Conservation (phyloP, 176 grass and related monocot genomes). For the Leersia perrieri region DNA sequence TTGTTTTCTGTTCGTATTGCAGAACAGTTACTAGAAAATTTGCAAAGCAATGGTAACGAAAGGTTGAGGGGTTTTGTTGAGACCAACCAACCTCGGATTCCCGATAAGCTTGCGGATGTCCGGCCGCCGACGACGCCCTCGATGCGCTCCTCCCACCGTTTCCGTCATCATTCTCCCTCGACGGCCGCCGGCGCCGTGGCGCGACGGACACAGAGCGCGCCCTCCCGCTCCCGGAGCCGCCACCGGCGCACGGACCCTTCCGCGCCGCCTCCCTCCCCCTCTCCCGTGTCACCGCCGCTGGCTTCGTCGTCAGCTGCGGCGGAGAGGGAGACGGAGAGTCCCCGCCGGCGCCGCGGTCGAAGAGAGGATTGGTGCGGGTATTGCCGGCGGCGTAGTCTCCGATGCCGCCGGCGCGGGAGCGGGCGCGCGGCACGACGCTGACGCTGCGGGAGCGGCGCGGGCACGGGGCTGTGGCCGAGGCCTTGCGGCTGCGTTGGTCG, state of each 20-base stretch:
- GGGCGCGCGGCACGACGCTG: conserved; percentile 20
- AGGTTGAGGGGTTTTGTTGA: neutral
- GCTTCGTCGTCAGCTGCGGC: neutral
- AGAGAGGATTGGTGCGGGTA: conserved; percentile 53
- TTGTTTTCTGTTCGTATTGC: neutral
- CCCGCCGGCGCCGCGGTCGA: conserved; percentile 11
- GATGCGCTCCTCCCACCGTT: neutral
- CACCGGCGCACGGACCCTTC: neutral
- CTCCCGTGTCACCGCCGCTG: neutral
- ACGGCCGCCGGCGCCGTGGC: conserved; percentile 17
- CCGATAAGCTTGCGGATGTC: neutral
- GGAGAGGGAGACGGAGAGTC: neutral
- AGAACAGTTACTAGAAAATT: neutral
- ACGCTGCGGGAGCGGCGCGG: conserved; percentile 42
- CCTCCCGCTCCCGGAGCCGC: conserved; percentile 17
- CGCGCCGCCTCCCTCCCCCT: conserved; percentile 31
- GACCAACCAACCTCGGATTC: conserved; percentile 37
- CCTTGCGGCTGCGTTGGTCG: neutral
- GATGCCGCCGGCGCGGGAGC: neutral
- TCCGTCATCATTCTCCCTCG: neutral
- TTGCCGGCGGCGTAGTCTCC: conserved; percentile 13
- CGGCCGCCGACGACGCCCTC: neutral
- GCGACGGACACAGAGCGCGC: conserved; percentile 44
- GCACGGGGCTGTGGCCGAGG: conserved; percentile 2
- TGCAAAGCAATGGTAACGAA: neutral